These are phyloP conservation scores for Venturiaceae sp. DNA, from an alignment of 2,329 filamentous ascomycete species.

Conservation along the genomic window DNA sequence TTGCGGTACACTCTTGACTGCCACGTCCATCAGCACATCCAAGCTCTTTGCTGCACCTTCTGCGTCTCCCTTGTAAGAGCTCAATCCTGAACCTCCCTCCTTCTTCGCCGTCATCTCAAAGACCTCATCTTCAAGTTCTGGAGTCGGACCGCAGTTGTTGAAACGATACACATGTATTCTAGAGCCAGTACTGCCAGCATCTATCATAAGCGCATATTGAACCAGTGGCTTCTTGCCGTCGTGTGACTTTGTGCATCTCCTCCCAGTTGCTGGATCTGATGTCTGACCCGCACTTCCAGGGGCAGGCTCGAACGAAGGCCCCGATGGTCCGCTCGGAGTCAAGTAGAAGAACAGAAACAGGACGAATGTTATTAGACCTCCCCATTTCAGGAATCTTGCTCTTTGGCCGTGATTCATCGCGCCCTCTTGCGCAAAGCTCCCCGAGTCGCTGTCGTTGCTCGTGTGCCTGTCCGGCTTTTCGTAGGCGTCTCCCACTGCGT, in stretches of 20 bases:
- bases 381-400: slow-evolving; percentile 51
- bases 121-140: slow-evolving; percentile 82
- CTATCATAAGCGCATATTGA: slow-evolving; percentile 98
- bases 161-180: slow-evolving; percentile 98
- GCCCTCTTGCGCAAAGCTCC: slow-evolving; percentile 13
- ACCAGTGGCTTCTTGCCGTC: slow-evolving; percentile 86
- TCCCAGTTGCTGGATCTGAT: slow-evolving; percentile 49
- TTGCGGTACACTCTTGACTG: slow-evolving; percentile 75
- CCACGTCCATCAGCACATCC: slow-evolving; percentile 78
- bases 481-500: slow-evolving; percentile 29
- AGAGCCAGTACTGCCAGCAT: slow-evolving; percentile 94
- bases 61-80: slow-evolving; percentile 77
- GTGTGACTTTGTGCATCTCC: slow-evolving; percentile 72
- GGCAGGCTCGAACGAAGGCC: background rate
- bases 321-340: slow-evolving; percentile 27
- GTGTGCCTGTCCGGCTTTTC: slow-evolving; percentile 36
- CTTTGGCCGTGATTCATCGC: slow-evolving; percentile 54
- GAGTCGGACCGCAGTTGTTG: slow-evolving; percentile 96
- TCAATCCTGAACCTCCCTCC: slow-evolving; percentile 69
- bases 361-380: slow-evolving; percentile 48
- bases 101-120: slow-evolving; percentile 91
- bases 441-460: slow-evolving; percentile 13
- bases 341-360: slow-evolving; percentile 49
- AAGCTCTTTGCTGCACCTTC: slow-evolving; percentile 82
- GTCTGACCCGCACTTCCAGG: slow-evolving; percentile 29